These are phyloP conservation scores for Ambrosia hybrid DNA, from an alignment of 140 eudicot species.

Conservation along the genomic window DNA sequence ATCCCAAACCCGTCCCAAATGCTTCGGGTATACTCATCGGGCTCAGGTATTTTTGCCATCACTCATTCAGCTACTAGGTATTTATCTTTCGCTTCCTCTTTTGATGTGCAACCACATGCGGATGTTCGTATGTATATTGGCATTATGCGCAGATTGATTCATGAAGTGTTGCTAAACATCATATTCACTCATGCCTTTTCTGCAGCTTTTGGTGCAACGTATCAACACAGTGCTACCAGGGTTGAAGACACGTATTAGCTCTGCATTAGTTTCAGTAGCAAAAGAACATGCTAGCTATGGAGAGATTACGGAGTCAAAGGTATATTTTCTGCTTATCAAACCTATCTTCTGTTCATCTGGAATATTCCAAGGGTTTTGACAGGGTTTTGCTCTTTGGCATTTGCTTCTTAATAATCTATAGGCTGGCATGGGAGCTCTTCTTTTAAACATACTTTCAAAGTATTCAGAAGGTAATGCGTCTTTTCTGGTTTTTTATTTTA, in stretches of 20 bases:
- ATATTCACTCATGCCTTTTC: neutral
- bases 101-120: too few species aligned
- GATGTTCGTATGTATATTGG: neutral
- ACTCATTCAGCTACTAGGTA: too few species aligned
- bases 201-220: constrained; percentile 88
- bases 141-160: neutral
- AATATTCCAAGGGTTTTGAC: neutral
- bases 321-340: constrained; percentile 28
- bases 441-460: constrained; percentile 85
- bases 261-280: constrained; percentile 82
- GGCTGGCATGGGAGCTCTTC: constrained; percentile 97
- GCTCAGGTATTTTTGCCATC: too few species aligned
- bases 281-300: constrained; percentile 98
- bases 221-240: constrained; percentile 92
- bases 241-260: constrained; percentile 76
- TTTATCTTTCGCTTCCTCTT: too few species aligned
- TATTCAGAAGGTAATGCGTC: constrained; percentile 71
- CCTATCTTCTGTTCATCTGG: neutral
- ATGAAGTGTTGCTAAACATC: constrained; percentile 1
- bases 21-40: too few species aligned
- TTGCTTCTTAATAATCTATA: constrained; percentile 27
- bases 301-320: constrained; percentile 92
- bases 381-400: constrained; percentile 4
- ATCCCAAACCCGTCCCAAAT: too few species aligned
- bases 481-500: constrained; percentile 6